phyloP scores from a whole-genome alignment of 169 alveolate genomes.

The Cytauxzoon felis region DNA sequence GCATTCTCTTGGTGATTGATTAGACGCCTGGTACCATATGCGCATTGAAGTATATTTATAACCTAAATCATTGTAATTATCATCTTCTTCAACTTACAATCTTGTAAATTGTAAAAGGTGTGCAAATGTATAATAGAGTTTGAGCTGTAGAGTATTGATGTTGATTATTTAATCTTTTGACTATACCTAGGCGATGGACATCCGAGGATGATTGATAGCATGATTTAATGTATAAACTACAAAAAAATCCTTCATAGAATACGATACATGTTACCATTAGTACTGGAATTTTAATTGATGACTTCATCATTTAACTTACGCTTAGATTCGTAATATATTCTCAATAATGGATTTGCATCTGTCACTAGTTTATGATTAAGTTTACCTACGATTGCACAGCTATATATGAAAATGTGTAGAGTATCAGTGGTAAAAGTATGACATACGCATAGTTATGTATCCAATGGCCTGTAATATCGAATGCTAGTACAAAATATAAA shows the following conservation, averaged over 20 bases:
- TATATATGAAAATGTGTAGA: background rate
- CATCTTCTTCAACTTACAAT: too few relatives aligned
- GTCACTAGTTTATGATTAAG: slow-evolving; percentile 49
- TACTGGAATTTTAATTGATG: slow-evolving; percentile 6
- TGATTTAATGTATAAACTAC: slow-evolving; percentile 10
- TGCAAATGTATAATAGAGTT: too few relatives aligned
- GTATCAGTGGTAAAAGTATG: background rate
- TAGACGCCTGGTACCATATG: too few relatives aligned
- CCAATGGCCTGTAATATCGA: slow-evolving; percentile 62
- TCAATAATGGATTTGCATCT: slow-evolving; percentile 29
- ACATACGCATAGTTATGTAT: slow-evolving; percentile 63
- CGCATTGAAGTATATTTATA: too few relatives aligned
- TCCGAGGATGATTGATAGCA: background rate
- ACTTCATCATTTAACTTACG: slow-evolving; percentile 45
- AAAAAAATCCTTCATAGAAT: slow-evolving; percentile 27
- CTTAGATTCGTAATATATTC: slow-evolving; percentile 44
- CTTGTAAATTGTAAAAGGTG: too few relatives aligned
- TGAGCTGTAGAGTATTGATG: too few relatives aligned
- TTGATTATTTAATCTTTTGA: too few relatives aligned
- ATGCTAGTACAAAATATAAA: slow-evolving; percentile 20
- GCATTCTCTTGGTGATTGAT: too few relatives aligned
- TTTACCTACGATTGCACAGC: slow-evolving; percentile 33
- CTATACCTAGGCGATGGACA: too few relatives aligned
- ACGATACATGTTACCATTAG: slow-evolving; percentile 20
- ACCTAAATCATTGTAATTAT: too few relatives aligned